Percentiles rank a stretch among this genome's conserved stretches.
phyloP scores from a whole-genome alignment of 2,329 filamentous ascomycete genomes.

The Calonectria crousiana region DNA sequence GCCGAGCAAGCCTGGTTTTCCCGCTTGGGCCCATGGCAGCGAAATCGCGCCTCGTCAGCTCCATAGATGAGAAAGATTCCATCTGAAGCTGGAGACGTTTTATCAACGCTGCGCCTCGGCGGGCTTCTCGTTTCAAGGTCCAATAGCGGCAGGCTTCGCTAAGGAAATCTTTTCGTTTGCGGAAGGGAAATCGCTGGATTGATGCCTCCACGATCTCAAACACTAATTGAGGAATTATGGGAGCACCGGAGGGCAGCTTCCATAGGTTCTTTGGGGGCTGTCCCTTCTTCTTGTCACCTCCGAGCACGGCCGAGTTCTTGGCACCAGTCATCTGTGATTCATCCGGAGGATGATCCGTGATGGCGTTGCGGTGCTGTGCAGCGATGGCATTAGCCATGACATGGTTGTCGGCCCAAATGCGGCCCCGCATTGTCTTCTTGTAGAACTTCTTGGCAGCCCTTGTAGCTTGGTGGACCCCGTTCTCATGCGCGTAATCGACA shows the following conservation, averaged over 20 bases:
- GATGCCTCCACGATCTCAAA: slow-evolving; percentile 88
- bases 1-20: slow-evolving; percentile 79
- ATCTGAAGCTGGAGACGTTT: slow-evolving; percentile 95
- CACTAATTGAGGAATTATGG: slow-evolving; percentile 90
- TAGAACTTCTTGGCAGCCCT: slow-evolving; percentile 90
- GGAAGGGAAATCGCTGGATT: slow-evolving; percentile 81
- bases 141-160: slow-evolving; percentile 96
- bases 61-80: slow-evolving; percentile 97
- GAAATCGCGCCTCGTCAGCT: slow-evolving; percentile 94
- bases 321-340: slow-evolving; percentile 87
- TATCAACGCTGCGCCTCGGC: slow-evolving; percentile 89
- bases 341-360: slow-evolving; percentile 79
- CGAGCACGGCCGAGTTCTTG: slow-evolving; percentile 80
- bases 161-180: slow-evolving; percentile 91
- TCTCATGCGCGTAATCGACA: slow-evolving; percentile 86
- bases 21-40: slow-evolving; percentile 93
- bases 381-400: slow-evolving; percentile 84
- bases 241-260: slow-evolving; percentile 94
- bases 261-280: slow-evolving; percentile 65
- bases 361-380: slow-evolving; percentile 74
- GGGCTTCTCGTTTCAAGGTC: slow-evolving; percentile 95
- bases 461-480: slow-evolving; percentile 84
- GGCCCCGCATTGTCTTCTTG: slow-evolving; percentile 87
- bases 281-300: slow-evolving; percentile 80
- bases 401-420: slow-evolving; percentile 93